Conservation (phyloP, 176 grass and related monocot species). For the Leersia perrieri region DNA sequence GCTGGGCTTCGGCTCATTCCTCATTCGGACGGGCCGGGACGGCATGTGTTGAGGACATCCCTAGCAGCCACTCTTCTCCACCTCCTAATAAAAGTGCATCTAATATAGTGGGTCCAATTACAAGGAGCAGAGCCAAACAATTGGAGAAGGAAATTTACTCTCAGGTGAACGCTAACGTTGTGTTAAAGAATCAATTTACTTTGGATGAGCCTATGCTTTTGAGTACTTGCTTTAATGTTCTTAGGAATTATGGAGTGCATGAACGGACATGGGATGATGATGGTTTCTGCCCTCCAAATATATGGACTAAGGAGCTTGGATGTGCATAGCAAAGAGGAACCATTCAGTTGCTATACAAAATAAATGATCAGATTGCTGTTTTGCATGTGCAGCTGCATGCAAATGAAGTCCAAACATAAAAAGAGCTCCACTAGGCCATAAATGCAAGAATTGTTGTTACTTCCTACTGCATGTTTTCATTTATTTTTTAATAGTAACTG, state of each 20-base stretch:
- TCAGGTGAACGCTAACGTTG: neutral
- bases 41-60: no score
- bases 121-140: neutral
- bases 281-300: no score
- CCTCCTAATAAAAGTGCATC: no score
- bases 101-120: neutral
- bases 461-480: no score
- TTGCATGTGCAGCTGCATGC: neutral
- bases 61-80: no score
- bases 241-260: neutral
- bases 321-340: neutral
- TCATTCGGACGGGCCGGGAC: no score
- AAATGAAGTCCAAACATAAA: no score
- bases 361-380: neutral
- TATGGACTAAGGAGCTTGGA: no score
- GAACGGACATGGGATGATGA: neutral
- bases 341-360: neutral
- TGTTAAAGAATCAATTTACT: neutral
- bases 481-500: no score
- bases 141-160: neutral
- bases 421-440: no score
- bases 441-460: no score
- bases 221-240: neutral
- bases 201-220: neutral
- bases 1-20: no score